phyloP scores from a whole-genome alignment of 371 early-diverging fungal genomes.

The Rhizopus stolonifer region DNA sequence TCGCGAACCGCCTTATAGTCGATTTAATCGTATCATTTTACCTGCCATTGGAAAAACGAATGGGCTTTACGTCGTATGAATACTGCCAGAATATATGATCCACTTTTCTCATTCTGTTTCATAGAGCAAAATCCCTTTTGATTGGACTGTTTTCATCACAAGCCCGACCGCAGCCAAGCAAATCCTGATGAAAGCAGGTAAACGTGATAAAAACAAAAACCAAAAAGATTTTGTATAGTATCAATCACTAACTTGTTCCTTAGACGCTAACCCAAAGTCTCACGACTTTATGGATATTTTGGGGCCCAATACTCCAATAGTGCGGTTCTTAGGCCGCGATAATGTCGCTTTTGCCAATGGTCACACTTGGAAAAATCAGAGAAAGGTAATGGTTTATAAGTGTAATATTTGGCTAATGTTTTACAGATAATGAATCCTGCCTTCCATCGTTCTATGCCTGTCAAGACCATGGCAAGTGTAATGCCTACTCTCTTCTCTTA shows the following conservation, averaged over 20 bases:
- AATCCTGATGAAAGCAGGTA: constrained; percentile 36
- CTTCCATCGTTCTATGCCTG: constrained; percentile 38
- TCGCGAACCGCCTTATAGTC: background rate
- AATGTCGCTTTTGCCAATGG: constrained; percentile 39
- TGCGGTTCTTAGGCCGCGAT: constrained; percentile 25
- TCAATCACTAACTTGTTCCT: background rate
- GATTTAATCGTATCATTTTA: background rate
- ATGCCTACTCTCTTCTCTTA: constrained; percentile 17
- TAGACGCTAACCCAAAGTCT: constrained; percentile 8
- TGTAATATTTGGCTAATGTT: too few relatives aligned
- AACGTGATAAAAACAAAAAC: background rate
- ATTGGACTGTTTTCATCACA: constrained; percentile 33
- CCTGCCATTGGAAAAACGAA: background rate
- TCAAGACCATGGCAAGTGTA: constrained; percentile 27
- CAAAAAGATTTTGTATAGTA: background rate
- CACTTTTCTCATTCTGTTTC: background rate
- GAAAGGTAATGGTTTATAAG: too few relatives aligned
- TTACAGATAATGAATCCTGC: constrained; percentile 46
- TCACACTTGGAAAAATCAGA: constrained; percentile 35
- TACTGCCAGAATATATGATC: background rate
- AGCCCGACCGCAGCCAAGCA: constrained; percentile 25
- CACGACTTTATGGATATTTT: constrained; percentile 5
- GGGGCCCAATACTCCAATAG: constrained; percentile 11
- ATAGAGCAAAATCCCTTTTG: constrained; percentile 24
- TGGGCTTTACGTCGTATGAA: background rate